Evolutionary conservation across 1,139 yeast species (phyloP).

Genomic region (Citeromyces hawaiiensis): DNA sequence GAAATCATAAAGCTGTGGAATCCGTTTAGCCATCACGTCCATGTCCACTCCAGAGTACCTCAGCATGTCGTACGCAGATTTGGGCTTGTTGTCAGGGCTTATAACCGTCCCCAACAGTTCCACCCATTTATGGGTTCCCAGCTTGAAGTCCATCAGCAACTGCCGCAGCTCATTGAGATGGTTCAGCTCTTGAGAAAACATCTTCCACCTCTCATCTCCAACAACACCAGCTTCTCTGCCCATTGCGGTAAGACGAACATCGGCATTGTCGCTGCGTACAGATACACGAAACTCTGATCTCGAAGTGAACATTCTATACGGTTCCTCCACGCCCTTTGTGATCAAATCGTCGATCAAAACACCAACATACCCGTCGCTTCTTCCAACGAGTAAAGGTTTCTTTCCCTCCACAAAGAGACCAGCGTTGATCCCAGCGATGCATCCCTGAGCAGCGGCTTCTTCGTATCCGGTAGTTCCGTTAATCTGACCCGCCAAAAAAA

Average conservation of each 20-base stretch:
- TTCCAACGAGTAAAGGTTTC: slow-evolving; percentile 38
- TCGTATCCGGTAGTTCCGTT: slow-evolving; percentile 99
- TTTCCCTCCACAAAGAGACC: slow-evolving; percentile 33
- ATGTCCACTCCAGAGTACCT: slow-evolving; percentile 23
- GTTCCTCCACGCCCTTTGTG: slow-evolving; percentile 94
- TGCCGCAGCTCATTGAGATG: slow-evolving; percentile 30
- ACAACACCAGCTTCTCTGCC: slow-evolving; percentile 66
- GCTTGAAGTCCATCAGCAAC: slow-evolving; percentile 28
- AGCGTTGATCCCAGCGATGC: slow-evolving; percentile 92
- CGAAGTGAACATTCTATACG: slow-evolving; percentile 96
- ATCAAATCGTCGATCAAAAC: slow-evolving; percentile 88
- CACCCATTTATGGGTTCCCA: slow-evolving; percentile 55
- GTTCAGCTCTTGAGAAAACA: slow-evolving; percentile 29
- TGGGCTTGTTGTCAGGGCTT: slow-evolving; percentile 26
- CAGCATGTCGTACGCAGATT: slow-evolving; percentile 41
- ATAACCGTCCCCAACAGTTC: slow-evolving; percentile 20
- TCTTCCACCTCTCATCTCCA: slow-evolving; percentile 39
- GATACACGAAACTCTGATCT: slow-evolving; percentile 87
- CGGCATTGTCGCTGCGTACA: slow-evolving; percentile 91
- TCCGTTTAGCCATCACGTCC: slow-evolving; percentile 18
- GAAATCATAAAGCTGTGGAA: slow-evolving; percentile 19
- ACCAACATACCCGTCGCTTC: slow-evolving; percentile 86
- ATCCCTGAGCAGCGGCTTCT: slow-evolving; percentile 97
- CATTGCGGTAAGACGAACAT: slow-evolving; percentile 57
- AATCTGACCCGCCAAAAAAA: slow-evolving; percentile 91